A percentile compares a stretch with the other conserved stretches of the same genome.
Conservation (phyloP, 805 yeast species). For the Candida quercuum region DNA sequence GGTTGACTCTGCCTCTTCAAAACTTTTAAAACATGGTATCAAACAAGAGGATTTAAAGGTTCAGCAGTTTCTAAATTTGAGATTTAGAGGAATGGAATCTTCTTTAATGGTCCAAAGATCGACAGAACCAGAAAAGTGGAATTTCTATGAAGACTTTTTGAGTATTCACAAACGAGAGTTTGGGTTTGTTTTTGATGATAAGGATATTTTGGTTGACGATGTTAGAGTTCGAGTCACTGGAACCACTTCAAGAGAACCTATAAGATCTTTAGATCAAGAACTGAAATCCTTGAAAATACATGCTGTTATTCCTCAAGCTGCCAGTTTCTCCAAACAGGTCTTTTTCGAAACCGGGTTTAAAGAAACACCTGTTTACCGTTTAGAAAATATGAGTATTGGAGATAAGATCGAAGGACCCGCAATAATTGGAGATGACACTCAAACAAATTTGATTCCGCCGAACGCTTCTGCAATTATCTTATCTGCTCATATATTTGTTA, state of each 20-base stretch:
- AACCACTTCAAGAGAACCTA: slow-evolving; percentile 39
- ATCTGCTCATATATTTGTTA: slow-evolving; percentile 56
- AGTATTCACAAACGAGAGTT: slow-evolving; percentile 62
- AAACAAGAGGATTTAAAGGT: slow-evolving; percentile 35
- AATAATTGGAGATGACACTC: slow-evolving; percentile 73
- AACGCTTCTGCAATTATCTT: slow-evolving; percentile 48
- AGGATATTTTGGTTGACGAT: slow-evolving; percentile 64
- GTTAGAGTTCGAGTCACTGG: slow-evolving; percentile 72
- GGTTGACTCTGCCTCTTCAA: slow-evolving; percentile 33
- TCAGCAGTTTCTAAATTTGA: slow-evolving; percentile 68
- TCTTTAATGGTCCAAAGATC: slow-evolving; percentile 65
- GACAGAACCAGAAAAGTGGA: slow-evolving; percentile 16
- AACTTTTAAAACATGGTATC: slow-evolving; percentile 52
- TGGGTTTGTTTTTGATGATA: slow-evolving; percentile 57
- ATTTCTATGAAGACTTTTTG: slow-evolving; percentile 42
- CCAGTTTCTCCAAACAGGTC: slow-evolving; percentile 37
- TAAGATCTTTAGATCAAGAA: slow-evolving; percentile 48
- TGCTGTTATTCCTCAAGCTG: slow-evolving; percentile 20
- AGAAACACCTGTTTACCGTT: slow-evolving; percentile 48
- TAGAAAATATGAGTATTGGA: slow-evolving; percentile 53
- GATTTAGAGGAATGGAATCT: slow-evolving; percentile 89
- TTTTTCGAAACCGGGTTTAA: slow-evolving; percentile 50
- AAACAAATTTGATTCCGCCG: slow-evolving; percentile 72
- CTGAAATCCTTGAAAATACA: slow-evolving; percentile 30
- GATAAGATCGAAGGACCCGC: slow-evolving; percentile 62